phyloP scores from a whole-genome alignment of 2,329 filamentous ascomycete genomes.

The Paraphaeosphaeria minitans region DNA sequence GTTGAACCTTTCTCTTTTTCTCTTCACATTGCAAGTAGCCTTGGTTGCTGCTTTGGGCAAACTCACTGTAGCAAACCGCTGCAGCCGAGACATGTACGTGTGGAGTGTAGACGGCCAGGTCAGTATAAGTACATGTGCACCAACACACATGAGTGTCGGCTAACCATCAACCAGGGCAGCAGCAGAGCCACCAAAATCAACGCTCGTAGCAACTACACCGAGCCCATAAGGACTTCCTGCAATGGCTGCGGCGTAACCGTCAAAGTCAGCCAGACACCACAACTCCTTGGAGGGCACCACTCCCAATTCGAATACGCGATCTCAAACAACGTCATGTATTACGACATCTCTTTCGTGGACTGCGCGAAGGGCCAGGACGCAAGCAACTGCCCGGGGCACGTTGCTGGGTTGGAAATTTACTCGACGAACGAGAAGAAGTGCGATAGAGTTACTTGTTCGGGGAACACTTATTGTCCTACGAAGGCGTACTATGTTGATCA shows the following conservation, averaged over 20 bases:
- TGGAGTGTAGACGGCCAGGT: slow-evolving; percentile 4
- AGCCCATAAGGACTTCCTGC: slow-evolving; percentile 11
- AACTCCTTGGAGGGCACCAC: slow-evolving; percentile 3
- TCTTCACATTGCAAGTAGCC: background rate
- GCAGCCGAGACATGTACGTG: slow-evolving; percentile 3
- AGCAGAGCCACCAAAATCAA: background rate
- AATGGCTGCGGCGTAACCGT: slow-evolving; percentile 10
- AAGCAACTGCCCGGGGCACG: slow-evolving; percentile 8
- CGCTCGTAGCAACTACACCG: slow-evolving; percentile 5
- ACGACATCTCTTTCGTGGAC: slow-evolving; percentile 10
- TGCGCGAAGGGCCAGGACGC: slow-evolving; percentile 4
- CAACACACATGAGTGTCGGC: background rate
- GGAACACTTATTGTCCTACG: background rate
- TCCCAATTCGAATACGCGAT: slow-evolving; percentile 10
- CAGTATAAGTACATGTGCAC: no score
- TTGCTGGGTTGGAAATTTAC: slow-evolving; percentile 6
- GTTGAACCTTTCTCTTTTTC: background rate
- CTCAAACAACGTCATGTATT: slow-evolving; percentile 7
- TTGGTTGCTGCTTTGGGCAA: background rate
- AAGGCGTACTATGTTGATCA: slow-evolving; percentile 6
- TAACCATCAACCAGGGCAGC: background rate
- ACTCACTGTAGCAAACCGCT: slow-evolving; percentile 2
- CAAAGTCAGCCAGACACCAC: slow-evolving; percentile 7
- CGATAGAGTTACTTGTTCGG: background rate
- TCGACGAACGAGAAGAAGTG: background rate